Base-by-base conservation (phyloP, 164 flowering plant genomes). In the Tetrastigma voinierianum region DNA sequence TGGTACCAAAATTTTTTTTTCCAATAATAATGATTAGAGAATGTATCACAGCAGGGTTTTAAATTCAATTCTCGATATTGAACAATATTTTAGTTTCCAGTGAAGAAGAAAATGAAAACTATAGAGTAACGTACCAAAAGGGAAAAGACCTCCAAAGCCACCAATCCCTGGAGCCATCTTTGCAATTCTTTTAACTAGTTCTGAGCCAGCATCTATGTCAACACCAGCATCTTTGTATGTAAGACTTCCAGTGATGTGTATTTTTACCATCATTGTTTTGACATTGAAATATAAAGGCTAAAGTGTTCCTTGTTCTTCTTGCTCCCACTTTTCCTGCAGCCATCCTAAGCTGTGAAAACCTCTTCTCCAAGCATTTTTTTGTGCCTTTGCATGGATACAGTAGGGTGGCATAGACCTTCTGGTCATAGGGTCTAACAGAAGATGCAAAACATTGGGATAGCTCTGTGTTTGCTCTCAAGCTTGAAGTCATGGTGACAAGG, bases 91-190 rank as follows among this genome's bases (percentile, higher is more conserved):
- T 32, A 32, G 40, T 32, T 7, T 7, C 40, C 40, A 32, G 6
- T 32, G 40, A 32, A 32, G 40, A 32, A 32, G 46, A 20, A 12
- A 6, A 13, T 56, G 20, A n/a, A 25, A 48, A 17, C 4, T 9
- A 58, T 3, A 10, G 32, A 54, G 21, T 25, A 61, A 32, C 19
- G 59, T 81, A 94, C 96, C 97, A 3, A 87, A 74, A 57, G 98
- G 97, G 70, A 78, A 94, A 53, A 91, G 87, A 19, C 97, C 98
- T 13, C 98, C 98, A 62, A 94, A 94, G 24, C 98, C 98, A 43
- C 97, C 98, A 70, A 94, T 87, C 16, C 90, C 93, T 15, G 97
- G 95, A 17, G 95, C 96, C 98, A 94, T 88, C 77, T 90, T 91
- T 1, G 95, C 85, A 17, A 94, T 94, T 69, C 97, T 81, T 45